A percentile compares a stretch with the other conserved stretches of the same genome.
phyloP scores from a whole-genome alignment of 106 monocot genomes.

The Dendrobium huoshanense region DNA sequence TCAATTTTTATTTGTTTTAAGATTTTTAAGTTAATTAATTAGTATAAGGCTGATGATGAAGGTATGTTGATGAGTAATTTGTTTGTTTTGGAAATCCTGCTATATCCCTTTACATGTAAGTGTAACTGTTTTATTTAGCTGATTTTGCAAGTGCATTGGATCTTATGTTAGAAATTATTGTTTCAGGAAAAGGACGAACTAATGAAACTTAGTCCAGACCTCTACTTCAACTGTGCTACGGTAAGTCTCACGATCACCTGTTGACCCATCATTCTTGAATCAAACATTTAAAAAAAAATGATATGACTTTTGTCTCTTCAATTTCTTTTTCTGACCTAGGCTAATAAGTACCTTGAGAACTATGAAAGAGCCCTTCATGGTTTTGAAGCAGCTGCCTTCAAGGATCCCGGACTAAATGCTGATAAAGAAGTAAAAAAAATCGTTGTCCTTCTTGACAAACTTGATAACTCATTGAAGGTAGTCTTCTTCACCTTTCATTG shows the following conservation, averaged over 20 bases:
- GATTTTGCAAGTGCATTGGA: not conserved
- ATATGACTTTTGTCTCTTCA: not conserved
- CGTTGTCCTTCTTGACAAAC: slow-evolving; percentile 70
- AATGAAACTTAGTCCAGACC: slow-evolving; percentile 78
- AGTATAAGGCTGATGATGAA: not conserved
- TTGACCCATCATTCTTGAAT: slow-evolving; percentile 1
- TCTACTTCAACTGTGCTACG: slow-evolving; percentile 82
- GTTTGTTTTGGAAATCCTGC: not conserved
- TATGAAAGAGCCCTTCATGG: slow-evolving; percentile 88
- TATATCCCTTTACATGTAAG: not conserved
- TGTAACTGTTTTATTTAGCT: not conserved
- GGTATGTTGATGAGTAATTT: not conserved
- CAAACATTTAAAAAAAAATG: not conserved
- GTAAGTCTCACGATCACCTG: slow-evolving; percentile 36
- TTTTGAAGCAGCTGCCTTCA: slow-evolving; percentile 86
- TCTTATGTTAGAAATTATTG: not conserved
- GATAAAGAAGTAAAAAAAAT: slow-evolving; percentile 71
- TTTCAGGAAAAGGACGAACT: slow-evolving; percentile 79
- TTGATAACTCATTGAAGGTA: slow-evolving; percentile 77
- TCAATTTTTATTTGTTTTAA: not conserved
- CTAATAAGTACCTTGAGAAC: slow-evolving; percentile 89
- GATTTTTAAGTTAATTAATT: not conserved
- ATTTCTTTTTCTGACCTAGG: slow-evolving; percentile 28
- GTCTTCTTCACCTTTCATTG: slow-evolving; percentile 6
- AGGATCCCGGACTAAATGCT: slow-evolving; percentile 83